Conservation (phyloP, 176 grass and related monocot genomes). For the Ensete glaucum region DNA sequence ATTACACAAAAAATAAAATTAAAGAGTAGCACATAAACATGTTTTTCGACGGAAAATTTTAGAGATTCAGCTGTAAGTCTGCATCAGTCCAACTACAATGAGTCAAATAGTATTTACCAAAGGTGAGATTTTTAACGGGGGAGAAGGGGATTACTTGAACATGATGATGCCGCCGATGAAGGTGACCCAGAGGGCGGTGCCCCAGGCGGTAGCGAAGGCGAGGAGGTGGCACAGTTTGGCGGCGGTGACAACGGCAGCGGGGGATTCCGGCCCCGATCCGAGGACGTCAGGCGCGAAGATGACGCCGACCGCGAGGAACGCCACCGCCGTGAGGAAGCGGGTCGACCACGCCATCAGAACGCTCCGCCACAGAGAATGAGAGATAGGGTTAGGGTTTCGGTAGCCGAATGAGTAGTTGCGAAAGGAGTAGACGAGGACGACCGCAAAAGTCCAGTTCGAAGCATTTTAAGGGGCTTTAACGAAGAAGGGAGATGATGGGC, state of each 20-base stretch:
- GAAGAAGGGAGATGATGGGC: not conserved
- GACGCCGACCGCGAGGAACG: constrained; percentile 76
- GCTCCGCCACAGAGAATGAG: not conserved
- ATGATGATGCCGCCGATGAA: constrained; percentile 98
- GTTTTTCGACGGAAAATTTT: not conserved
- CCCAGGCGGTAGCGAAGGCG: constrained; percentile 82
- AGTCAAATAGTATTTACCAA: not conserved
- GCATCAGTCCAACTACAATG: too few relatives aligned
- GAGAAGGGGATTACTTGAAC: constrained; percentile 55
- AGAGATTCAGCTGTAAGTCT: too few relatives aligned
- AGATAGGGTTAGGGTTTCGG: constrained; percentile 5
- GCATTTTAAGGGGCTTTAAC: not conserved
- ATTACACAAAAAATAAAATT: not conserved
- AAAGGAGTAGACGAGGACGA: not conserved
- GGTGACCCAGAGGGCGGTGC: constrained; percentile 87
- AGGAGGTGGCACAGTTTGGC: constrained; percentile 82
- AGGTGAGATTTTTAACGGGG: not conserved
- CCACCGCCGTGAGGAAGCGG: constrained; percentile 57
- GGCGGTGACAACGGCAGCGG: constrained; percentile 30
- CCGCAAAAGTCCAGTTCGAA: not conserved
- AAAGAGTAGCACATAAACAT: not conserved
- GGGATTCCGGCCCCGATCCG: constrained; percentile 26
- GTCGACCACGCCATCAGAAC: constrained; percentile 68
- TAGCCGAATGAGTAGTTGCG: not conserved
- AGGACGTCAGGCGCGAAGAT: constrained; percentile 75